These are phyloP conservation scores for Phytopythium sindhum DNA, from an alignment of 352 stramenopile species.

Conservation along the genomic window DNA sequence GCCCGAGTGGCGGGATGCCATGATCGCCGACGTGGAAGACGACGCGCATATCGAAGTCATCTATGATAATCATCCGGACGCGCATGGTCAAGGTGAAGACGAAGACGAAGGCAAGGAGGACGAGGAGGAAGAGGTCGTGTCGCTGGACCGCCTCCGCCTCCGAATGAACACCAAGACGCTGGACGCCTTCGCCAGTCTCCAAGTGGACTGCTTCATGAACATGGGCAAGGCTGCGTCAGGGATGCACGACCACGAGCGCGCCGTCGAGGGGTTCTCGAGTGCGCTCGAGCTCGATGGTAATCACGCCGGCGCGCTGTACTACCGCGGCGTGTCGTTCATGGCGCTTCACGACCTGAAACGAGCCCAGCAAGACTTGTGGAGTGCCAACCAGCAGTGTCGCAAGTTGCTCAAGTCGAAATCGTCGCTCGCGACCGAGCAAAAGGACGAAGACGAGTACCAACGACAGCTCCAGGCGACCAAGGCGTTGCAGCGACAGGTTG, in stretches of 20 bases:
- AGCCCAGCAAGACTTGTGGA: conserved; percentile 65
- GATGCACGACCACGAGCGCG: conserved; percentile 49
- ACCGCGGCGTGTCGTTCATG: conserved; percentile 62
- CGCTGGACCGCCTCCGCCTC: conserved; percentile 44
- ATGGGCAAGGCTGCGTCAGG: conserved; percentile 70
- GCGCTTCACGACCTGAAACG: conserved; percentile 55
- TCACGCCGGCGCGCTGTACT: conserved; percentile 65
- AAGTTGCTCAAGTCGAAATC: conserved; percentile 36
- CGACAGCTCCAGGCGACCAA: conserved; percentile 23
- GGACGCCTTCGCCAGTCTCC: conserved; percentile 43
- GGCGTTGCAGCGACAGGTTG: conserved; percentile 43
- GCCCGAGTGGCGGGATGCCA: conserved; percentile 38
- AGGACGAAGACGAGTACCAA: not conserved
- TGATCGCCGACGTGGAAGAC: conserved; percentile 63
- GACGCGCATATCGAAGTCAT: conserved; percentile 46
- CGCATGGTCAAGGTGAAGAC: conserved; percentile 33
- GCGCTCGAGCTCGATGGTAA: conserved; percentile 38
- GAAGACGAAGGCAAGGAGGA: conserved; percentile 39
- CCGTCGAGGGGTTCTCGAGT: conserved; percentile 58
- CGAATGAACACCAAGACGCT: conserved; percentile 53
- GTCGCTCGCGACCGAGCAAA: conserved; percentile 8
- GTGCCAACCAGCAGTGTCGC: conserved; percentile 55
- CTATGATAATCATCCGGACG: conserved; percentile 32
- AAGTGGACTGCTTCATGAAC: conserved; percentile 78
- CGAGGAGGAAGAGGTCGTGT: conserved; percentile 54